Percentiles rank a stretch among this genome's conserved stretches.
These are phyloP conservation scores for Gentiana straminea DNA, from an alignment of 257 asterid species.

Conservation along the genomic window DNA sequence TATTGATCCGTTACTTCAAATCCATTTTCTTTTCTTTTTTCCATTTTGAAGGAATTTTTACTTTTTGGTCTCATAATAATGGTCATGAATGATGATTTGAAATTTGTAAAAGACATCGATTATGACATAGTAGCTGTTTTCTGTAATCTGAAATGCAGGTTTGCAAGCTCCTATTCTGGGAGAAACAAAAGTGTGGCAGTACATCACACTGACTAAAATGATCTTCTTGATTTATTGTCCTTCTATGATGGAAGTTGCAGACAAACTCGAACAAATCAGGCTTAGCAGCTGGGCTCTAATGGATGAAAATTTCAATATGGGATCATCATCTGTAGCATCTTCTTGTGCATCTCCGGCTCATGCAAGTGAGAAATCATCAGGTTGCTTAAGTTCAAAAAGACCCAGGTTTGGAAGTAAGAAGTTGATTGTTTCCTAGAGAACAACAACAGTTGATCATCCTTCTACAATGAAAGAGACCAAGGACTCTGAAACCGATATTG, in stretches of 20 bases:
- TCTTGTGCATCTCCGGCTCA: slow-evolving; percentile 54
- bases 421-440: slow-evolving; percentile 28
- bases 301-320: slow-evolving; percentile 42
- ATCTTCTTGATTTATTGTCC: slow-evolving; percentile 95
- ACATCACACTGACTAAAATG: slow-evolving; percentile 79
- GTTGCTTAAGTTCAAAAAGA: slow-evolving; percentile 23
- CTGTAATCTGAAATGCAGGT: slow-evolving; percentile 62
- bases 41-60: too few species aligned
- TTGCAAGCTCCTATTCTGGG: slow-evolving; percentile 84
- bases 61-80: too few species aligned
- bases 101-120: too few species aligned
- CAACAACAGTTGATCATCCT: slow-evolving; percentile 8
- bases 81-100: slow-evolving; percentile 5
- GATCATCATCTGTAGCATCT: slow-evolving; percentile 42
- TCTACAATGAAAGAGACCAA: slow-evolving; percentile 25
- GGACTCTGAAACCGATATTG: slow-evolving; percentile 8
- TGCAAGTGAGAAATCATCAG: slow-evolving; percentile 58
- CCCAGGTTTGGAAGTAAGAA: slow-evolving; percentile 37
- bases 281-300: slow-evolving; percentile 61
- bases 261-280: slow-evolving; percentile 82
- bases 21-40: too few species aligned
- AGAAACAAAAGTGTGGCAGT: slow-evolving; percentile 99
- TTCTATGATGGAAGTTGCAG: slow-evolving; percentile 90
- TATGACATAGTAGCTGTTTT: background rate
- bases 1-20: too few species aligned